Percentiles rank a stretch among this genome's conserved stretches.
phyloP scores from a whole-genome alignment of 345 rosid species.

The Toxicodendron radicans region DNA sequence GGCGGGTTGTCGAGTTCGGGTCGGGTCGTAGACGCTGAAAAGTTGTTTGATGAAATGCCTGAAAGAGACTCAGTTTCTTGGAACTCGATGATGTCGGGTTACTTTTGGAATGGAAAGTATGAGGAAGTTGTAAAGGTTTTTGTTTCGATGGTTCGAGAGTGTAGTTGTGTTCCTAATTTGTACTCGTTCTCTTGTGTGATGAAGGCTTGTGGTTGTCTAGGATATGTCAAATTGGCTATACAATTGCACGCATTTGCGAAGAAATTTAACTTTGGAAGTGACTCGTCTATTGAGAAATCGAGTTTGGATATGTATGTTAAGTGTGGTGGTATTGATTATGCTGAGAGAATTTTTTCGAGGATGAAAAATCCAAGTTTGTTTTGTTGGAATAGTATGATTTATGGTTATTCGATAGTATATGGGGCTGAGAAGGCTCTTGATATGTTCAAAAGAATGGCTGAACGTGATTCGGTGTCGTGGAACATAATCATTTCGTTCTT shows the following conservation, averaged over 20 bases:
- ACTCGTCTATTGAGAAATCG: slow-evolving; percentile 3
- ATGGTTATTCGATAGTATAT: slow-evolving; percentile 22
- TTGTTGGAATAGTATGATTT: slow-evolving; percentile 32
- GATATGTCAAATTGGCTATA: slow-evolving; percentile 20
- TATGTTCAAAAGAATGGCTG: slow-evolving; percentile 26
- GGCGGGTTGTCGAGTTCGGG: slow-evolving; percentile 2
- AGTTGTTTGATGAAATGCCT: slow-evolving; percentile 31
- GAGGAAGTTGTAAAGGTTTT: slow-evolving; percentile 14
- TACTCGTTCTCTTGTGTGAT: slow-evolving; percentile 22
- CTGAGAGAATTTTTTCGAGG: slow-evolving; percentile 22
- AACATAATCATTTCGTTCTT: slow-evolving; percentile 25
- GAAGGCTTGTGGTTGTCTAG: slow-evolving; percentile 33
- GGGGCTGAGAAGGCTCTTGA: slow-evolving; percentile 27
- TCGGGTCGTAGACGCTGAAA: slow-evolving; percentile 15
- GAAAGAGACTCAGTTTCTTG: slow-evolving; percentile 29
- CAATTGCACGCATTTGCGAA: slow-evolving; percentile 21
- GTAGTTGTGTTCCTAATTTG: not conserved
- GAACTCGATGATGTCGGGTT: slow-evolving; percentile 27
- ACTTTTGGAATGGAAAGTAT: slow-evolving; percentile 13
- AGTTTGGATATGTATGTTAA: slow-evolving; percentile 27
- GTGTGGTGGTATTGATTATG: slow-evolving; percentile 13
- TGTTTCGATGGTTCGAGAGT: slow-evolving; percentile 14
- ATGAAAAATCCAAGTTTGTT: slow-evolving; percentile 24
- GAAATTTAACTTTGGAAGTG: slow-evolving; percentile 17
- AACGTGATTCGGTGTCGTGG: slow-evolving; percentile 32